Evolutionary conservation across 805 yeast genomes (phyloP).

Genomic region (Priceomyces carsonii): DNA sequence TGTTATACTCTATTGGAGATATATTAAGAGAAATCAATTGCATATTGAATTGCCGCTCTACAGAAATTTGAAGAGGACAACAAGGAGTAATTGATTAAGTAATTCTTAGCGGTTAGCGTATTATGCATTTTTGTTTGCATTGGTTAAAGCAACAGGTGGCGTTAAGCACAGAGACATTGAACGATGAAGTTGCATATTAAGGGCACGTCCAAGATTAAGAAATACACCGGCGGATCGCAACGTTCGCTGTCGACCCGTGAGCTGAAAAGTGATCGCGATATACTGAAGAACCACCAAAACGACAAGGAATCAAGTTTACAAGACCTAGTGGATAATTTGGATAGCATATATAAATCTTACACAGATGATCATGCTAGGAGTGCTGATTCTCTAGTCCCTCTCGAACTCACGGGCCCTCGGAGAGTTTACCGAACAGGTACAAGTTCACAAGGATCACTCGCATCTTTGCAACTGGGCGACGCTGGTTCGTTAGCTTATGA

Average conservation of each 20-base stretch:
- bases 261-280: background rate
- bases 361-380: conserved; percentile 14
- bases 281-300: background rate
- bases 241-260: background rate
- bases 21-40: too few relatives aligned
- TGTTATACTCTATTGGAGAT: too few relatives aligned
- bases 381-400: conserved; percentile 30
- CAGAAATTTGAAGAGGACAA: too few relatives aligned
- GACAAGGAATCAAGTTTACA: conserved; percentile 12
- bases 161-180: background rate
- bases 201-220: conserved; percentile 3
- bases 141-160: conserved; percentile 1
- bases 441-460: too few relatives aligned
- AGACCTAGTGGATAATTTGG: conserved; percentile 24
- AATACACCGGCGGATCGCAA: conserved; percentile 1
- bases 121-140: conserved; percentile 4
- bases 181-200: conserved; percentile 5
- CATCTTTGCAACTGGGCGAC: conserved; percentile 5
- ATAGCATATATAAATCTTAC: conserved; percentile 25
- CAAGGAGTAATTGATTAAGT: too few relatives aligned
- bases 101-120: background rate
- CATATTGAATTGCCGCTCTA: too few relatives aligned
- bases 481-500: conserved; percentile 1
- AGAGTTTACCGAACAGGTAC: too few relatives aligned
- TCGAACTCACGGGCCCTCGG: too few relatives aligned